These are phyloP conservation scores for Talaromyces sp. DNA, from an alignment of 2,329 filamentous ascomycete species.

Conservation along the genomic window DNA sequence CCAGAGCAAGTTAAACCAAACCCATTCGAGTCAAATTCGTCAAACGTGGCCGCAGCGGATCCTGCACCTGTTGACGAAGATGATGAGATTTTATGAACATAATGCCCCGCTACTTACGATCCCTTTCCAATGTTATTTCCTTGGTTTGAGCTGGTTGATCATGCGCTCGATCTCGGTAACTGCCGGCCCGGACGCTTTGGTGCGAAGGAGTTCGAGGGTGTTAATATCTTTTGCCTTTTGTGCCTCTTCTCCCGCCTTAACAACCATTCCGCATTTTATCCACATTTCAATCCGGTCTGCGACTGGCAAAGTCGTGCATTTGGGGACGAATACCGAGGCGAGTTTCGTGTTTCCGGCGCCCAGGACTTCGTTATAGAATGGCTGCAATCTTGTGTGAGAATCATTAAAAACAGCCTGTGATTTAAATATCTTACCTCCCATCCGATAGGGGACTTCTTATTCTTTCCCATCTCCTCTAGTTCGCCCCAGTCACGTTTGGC, in stretches of 20 bases:
- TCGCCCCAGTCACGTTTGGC: constrained; percentile 90
- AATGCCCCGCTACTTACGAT: not conserved
- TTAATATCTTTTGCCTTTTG: constrained; percentile 77
- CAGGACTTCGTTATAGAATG: constrained; percentile 88
- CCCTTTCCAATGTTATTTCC: constrained; percentile 36
- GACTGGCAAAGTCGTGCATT: constrained; percentile 72
- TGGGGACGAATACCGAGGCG: constrained; percentile 81
- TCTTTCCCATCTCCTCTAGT: constrained; percentile 77
- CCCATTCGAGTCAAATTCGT: constrained; percentile 20
- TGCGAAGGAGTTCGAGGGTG: constrained; percentile 71
- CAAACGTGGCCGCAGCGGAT: constrained; percentile 22
- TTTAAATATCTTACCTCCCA: constrained; percentile 73
- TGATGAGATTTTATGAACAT: constrained; percentile 48
- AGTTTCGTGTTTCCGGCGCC: constrained; percentile 88
- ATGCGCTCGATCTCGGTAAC: constrained; percentile 82
- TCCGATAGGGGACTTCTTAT: constrained; percentile 84
- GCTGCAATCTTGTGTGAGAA: constrained; percentile 55
- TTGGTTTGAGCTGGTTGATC: constrained; percentile 57
- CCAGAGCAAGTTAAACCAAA: constrained; percentile 20
- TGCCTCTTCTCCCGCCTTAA: constrained; percentile 90
- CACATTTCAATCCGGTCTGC: constrained; percentile 85
- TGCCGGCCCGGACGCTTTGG: constrained; percentile 71
- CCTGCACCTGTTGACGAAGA: constrained; percentile 39
- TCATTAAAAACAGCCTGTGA: constrained; percentile 14
- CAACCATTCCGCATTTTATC: constrained; percentile 88